These are phyloP conservation scores for Ophiostoma novo-ulmi DNA, from an alignment of 2,329 filamentous ascomycete genomes.

Conservation along the genomic window DNA sequence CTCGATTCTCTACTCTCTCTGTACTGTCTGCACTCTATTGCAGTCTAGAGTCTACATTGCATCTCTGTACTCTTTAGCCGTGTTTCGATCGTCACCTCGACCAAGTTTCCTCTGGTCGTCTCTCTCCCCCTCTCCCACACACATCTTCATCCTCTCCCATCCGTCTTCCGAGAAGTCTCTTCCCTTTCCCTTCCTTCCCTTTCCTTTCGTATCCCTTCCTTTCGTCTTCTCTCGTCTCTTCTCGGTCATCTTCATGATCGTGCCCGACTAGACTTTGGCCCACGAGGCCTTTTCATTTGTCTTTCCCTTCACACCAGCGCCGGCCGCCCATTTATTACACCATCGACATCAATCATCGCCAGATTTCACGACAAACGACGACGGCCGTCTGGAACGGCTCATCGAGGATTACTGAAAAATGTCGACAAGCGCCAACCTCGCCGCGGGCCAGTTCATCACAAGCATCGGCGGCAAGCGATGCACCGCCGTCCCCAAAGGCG, in stretches of 20 bases:
- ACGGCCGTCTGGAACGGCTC: slow-evolving; percentile 27
- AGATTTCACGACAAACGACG: not conserved
- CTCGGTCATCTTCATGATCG: slow-evolving; percentile 37
- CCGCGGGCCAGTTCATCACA: slow-evolving; percentile 46
- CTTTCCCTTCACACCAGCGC: slow-evolving; percentile 40
- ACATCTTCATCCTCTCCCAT: slow-evolving; percentile 15
- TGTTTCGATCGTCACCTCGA: slow-evolving; percentile 27
- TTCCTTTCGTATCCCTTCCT: slow-evolving; percentile 1
- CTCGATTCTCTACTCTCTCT: not conserved
- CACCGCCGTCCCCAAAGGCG: slow-evolving; percentile 46
- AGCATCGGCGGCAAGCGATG: slow-evolving; percentile 48
- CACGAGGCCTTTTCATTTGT: slow-evolving; percentile 34
- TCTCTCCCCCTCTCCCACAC: slow-evolving; percentile 9
- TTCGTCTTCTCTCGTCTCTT: slow-evolving; percentile 20
- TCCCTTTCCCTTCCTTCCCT: slow-evolving; percentile 9
- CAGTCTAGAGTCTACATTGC: too few relatives aligned
- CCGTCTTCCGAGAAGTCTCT: slow-evolving; percentile 7
- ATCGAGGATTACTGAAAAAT: slow-evolving; percentile 32
- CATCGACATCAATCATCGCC: slow-evolving; percentile 11
- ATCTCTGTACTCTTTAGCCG: slow-evolving; percentile 3
- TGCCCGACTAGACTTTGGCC: slow-evolving; percentile 38
- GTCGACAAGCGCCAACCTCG: slow-evolving; percentile 41
- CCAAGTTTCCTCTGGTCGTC: slow-evolving; percentile 21
- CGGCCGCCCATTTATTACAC: slow-evolving; percentile 36
- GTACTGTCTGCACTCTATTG: not conserved